Conservation (phyloP, 192 early-diverging fungal species). For the Diversispora epigaea region DNA sequence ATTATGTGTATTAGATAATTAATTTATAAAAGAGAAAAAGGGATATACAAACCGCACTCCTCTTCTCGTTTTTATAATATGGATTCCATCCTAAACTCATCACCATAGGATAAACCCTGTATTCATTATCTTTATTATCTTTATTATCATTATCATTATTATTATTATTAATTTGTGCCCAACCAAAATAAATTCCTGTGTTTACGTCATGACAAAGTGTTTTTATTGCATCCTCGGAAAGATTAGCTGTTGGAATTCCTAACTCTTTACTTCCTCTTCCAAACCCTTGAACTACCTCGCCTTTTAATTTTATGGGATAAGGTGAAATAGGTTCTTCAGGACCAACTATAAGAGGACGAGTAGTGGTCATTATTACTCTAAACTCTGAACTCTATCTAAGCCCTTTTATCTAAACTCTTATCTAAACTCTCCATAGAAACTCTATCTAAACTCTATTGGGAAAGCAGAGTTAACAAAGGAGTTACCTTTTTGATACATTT, state of each 20-base stretch:
- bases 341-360: conserved; percentile 65
- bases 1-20: too few relatives aligned
- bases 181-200: conserved; percentile 95
- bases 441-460: too few relatives aligned
- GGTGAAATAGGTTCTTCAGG: conserved; percentile 58
- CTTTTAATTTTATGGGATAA: conserved; percentile 77
- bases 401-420: too few relatives aligned
- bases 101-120: conserved; percentile 86
- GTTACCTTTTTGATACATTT: too few relatives aligned
- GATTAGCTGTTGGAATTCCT: conserved; percentile 96
- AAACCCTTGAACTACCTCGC: conserved; percentile 86
- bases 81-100: conserved; percentile 99
- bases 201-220: conserved; percentile 61
- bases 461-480: too few relatives aligned
- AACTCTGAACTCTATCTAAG: too few relatives aligned
- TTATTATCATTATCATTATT: neutral
- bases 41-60: conserved; percentile 69
- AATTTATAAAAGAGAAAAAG: too few relatives aligned
- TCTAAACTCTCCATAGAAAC: too few relatives aligned
- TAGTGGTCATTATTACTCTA: neutral
- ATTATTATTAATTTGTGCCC: conserved; percentile 68
- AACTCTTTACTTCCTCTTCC: conserved; percentile 95
- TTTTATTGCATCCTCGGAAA: conserved; percentile 75
- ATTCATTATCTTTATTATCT: too few relatives aligned
- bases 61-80: conserved; percentile 95